phyloP scores from a whole-genome alignment of 116 monocot species.

The Zostera marina region DNA sequence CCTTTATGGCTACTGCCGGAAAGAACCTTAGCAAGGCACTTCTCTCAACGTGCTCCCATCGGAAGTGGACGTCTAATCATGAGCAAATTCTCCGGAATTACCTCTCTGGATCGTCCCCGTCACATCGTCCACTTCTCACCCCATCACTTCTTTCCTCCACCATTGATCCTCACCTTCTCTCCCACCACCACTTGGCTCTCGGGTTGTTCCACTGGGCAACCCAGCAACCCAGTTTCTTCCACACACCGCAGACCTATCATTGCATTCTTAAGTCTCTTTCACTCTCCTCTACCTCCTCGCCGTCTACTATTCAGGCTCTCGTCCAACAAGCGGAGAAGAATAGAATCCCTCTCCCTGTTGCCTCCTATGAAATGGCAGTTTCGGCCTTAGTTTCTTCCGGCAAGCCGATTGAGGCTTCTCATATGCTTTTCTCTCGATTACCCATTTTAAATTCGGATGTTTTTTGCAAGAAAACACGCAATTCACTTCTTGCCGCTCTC shows the following conservation, averaged over 20 bases:
- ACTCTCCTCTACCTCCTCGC: conserved; percentile 13
- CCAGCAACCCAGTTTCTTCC: conserved; percentile 33
- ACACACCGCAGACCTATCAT: conserved; percentile 27
- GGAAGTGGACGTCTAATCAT: conserved; percentile 5
- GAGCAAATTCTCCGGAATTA: conserved; percentile 7
- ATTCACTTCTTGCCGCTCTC: conserved; percentile 40
- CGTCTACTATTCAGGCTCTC: conserved; percentile 11
- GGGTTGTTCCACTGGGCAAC: conserved; percentile 49
- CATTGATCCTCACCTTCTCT: conserved; percentile 51
- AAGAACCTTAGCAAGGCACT: conserved; percentile 6
- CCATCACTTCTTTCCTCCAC: conserved; percentile 32
- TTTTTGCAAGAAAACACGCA: conserved; percentile 7
- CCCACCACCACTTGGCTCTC: conserved; percentile 24
- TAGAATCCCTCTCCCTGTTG: conserved; percentile 12
- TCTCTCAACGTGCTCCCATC: conserved; percentile 4
- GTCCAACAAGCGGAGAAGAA: conserved; percentile 18
- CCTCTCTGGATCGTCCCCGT: conserved; percentile 1
- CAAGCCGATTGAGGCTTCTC: conserved; percentile 18
- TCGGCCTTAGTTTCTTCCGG: conserved; percentile 16
- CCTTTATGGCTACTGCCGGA: too few relatives aligned
- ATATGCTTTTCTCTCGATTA: conserved; percentile 8
- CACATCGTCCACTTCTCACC: conserved; percentile 7
- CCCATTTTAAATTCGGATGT: conserved; percentile 8
- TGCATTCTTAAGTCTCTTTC: conserved; percentile 35
- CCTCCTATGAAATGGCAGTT: conserved; percentile 18